Evolutionary conservation across 2,329 filamentous ascomycete genomes (phyloP).

Genomic region (Whalleya microplaca): DNA sequence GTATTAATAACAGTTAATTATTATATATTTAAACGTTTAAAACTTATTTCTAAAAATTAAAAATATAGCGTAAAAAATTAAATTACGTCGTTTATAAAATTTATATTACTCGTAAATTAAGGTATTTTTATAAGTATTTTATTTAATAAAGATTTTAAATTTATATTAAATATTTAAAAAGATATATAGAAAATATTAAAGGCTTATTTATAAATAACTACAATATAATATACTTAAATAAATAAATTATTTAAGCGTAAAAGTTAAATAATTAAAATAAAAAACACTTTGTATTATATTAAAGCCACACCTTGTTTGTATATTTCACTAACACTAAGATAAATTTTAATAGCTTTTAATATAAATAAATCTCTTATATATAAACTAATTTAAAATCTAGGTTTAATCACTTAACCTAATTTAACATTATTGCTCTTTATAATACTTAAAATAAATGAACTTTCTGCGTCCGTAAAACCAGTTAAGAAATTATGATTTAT

Average conservation of each 20-base stretch:
- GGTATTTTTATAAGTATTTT: neutral
- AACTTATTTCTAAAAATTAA: neutral
- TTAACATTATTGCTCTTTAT: too few species aligned
- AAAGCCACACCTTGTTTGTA: too few species aligned
- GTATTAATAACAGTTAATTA: neutral
- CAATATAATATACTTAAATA: neutral
- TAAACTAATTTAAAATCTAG: too few species aligned
- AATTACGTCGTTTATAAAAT: neutral
- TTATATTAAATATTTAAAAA: slow-evolving; percentile 3
- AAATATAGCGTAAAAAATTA: too few species aligned
- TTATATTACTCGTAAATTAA: neutral
- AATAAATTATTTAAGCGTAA: neutral
- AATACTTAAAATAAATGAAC: too few species aligned
- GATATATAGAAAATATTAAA: neutral
- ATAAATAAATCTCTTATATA: too few species aligned
- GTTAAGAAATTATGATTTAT: too few species aligned
- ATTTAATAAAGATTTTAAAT: slow-evolving; percentile 1
- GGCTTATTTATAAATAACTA: slow-evolving; percentile 1
- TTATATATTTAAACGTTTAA: neutral
- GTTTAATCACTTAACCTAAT: too few species aligned
- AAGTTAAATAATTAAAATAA: slow-evolving; percentile 3
- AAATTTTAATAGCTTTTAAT: too few species aligned
- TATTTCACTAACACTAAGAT: too few species aligned
- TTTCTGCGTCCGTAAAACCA: too few species aligned
- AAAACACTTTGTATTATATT: too few species aligned